Evolutionary conservation across 768 basidiomycete genomes (phyloP).

Genomic region (Pleurotus ostreatus): DNA sequence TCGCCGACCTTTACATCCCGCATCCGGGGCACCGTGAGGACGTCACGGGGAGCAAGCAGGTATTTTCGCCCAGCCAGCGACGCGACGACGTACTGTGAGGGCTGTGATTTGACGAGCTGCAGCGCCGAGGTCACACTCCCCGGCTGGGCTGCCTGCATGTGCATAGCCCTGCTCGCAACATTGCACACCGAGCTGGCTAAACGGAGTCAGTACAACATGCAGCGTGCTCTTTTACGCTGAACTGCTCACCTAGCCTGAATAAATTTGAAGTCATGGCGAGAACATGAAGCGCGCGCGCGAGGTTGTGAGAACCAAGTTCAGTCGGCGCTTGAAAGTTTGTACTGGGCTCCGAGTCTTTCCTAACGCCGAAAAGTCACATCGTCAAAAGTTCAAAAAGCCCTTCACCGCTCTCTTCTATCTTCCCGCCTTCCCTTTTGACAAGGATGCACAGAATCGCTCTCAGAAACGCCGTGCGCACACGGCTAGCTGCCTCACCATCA

Average conservation of each 20-base stretch:
- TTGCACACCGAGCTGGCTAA: constrained; percentile 1
- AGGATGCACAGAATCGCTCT: constrained; percentile 84
- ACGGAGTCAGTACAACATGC: background rate
- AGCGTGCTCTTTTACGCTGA: background rate
- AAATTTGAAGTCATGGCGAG: background rate
- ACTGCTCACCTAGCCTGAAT: constrained; percentile 5
- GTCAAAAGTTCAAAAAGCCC: constrained; percentile 8
- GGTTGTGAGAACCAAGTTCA: background rate
- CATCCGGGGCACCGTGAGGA: constrained; percentile 90
- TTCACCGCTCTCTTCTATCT: constrained; percentile 25
- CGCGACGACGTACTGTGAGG: constrained; percentile 89
- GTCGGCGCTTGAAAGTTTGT: constrained; percentile 3
- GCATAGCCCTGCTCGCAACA: background rate
- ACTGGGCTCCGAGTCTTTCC: constrained; percentile 8
- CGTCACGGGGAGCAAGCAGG: constrained; percentile 84
- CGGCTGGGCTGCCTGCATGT: constrained; percentile 11
- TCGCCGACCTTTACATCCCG: constrained; percentile 86
- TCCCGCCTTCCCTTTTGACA: constrained; percentile 45
- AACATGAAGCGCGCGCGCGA: background rate
- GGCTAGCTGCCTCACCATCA: constrained; percentile 62
- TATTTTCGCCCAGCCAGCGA: constrained; percentile 84
- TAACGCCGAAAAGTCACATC: constrained; percentile 9
- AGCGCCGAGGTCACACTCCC: constrained; percentile 59
- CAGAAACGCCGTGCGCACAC: constrained; percentile 78
- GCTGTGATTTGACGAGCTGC: constrained; percentile 82